These are phyloP conservation scores for Stellera chamaejasme DNA, from an alignment of 345 rosid genomes.

Conservation along the genomic window DNA sequence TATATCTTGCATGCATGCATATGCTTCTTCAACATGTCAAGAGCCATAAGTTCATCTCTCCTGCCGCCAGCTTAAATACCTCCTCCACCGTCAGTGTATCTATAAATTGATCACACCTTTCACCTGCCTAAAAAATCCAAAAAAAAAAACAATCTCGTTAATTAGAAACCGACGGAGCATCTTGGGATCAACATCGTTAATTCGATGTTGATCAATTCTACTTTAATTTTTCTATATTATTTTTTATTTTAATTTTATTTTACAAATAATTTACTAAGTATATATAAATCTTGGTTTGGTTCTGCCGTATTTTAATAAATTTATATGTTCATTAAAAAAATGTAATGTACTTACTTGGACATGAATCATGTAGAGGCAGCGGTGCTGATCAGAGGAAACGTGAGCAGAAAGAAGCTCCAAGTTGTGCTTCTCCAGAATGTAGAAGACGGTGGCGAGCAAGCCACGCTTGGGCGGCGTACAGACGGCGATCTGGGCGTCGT, in stretches of 20 bases:
- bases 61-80: conserved; percentile 38
- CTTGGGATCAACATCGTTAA: too few relatives aligned
- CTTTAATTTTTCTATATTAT: too few relatives aligned
- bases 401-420: conserved; percentile 44
- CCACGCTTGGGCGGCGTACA: conserved; percentile 37
- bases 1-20: too few relatives aligned
- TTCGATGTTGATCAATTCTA: too few relatives aligned
- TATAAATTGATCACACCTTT: conserved; percentile 17
- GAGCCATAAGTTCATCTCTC: conserved; percentile 44
- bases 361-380: conserved; percentile 27
- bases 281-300: too few relatives aligned
- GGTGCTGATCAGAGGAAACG: conserved; percentile 26
- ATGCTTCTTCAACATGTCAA: conserved; percentile 18
- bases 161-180: too few relatives aligned
- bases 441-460: conserved; percentile 26
- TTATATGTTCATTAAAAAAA: too few relatives aligned
- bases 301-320: too few relatives aligned
- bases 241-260: too few relatives aligned
- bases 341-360: conserved; percentile 20
- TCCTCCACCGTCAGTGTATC: conserved; percentile 38
- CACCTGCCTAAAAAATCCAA: conserved; percentile 15
- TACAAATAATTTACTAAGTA: too few relatives aligned
- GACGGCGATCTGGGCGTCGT: conserved; percentile 39
- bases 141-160: neutral
- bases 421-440: conserved; percentile 39